These are phyloP conservation scores for Stephania yunnanensis DNA, from an alignment of 164 flowering plant genomes.

Conservation along the genomic window DNA sequence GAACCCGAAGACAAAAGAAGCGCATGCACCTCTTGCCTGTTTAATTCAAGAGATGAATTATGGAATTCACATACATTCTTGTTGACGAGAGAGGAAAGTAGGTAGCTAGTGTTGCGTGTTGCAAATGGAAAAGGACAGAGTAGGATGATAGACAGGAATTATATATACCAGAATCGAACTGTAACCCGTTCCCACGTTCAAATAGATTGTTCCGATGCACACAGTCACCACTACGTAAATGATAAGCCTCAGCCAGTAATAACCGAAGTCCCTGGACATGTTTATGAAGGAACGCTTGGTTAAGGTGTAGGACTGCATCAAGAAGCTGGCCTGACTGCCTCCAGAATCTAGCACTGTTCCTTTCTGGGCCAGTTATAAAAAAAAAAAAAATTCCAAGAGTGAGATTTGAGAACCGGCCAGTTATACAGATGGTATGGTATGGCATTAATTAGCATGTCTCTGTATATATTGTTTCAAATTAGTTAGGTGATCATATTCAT, in stretches of 20 bases:
- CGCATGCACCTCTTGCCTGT: constrained; percentile 95
- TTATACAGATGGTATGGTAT: no score
- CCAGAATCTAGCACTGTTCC: constrained; percentile 83
- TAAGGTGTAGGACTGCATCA: constrained; percentile 70
- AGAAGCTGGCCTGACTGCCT: constrained; percentile 94
- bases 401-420: neutral
- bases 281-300: constrained; percentile 83
- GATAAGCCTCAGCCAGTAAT: constrained; percentile 91
- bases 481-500: no score
- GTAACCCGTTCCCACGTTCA: constrained; percentile 73
- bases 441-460: no score
- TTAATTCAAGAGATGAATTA: neutral
- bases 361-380: no score
- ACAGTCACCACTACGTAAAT: constrained; percentile 77
- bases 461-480: no score
- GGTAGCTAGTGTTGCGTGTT: no score
- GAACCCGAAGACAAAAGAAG: constrained; percentile 86
- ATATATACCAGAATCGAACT: constrained; percentile 67
- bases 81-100: neutral
- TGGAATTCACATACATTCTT: neutral
- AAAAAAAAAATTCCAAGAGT: neutral
- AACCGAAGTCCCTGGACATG: constrained; percentile 97
- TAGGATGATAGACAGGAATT: neutral
- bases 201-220: constrained; percentile 88
- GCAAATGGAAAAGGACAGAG: neutral